Evolutionary conservation across 176 grass and related monocot genomes (phyloP), one percentile per base, ranked within the genome.

Genomic region (Oryza australiensis): DNA sequence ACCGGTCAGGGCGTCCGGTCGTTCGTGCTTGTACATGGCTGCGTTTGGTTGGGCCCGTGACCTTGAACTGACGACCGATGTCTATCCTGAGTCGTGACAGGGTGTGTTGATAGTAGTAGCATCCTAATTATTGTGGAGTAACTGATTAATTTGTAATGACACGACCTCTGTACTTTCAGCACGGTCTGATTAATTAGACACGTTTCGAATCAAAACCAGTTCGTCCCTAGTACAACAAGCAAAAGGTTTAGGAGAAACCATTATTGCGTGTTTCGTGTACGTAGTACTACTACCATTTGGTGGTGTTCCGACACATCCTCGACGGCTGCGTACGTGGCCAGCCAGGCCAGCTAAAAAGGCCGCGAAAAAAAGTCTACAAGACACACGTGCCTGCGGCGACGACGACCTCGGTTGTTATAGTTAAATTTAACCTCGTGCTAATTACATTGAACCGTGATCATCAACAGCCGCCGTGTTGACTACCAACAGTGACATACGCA

Each of bases 381-480:
- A 26, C 27, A 27, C 38, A 18, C 70, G 8, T 16, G 70, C 13
- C 7, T 9, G 13, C 14, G 9, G 38, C 16, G 15, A 27, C 38
- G 24, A 7, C 41, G n/a, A 55, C 51, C 49, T 53, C 22, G 55
- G 55, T 60, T 11, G 55, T 60, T 60, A 16, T 60, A 16, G 55
- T 24, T 51, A 18, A 11, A 9, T 51, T 73, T 74, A 74, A 23
- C 48, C 72, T n/a, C 48, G 30, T 37, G 34, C 35, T 64, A 45
- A 34, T 81, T 45, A 81, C 75, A 64, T 64, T 51, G 22, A 20
- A 37, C 76, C 0, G 78, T 76, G 72, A n/a, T 55, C 18, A 55
- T 55, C 51, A 81, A 76, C 71, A 62, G 85, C 72, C 64, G 78
- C 6, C 27, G 22, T 28, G 64, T 82, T 87, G 85, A 77, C 79